A percentile compares a stretch with the other conserved stretches of the same genome.
phyloP scores from a whole-genome alignment of 163 green algal genomes.

The Prototheca wickerhamii region DNA sequence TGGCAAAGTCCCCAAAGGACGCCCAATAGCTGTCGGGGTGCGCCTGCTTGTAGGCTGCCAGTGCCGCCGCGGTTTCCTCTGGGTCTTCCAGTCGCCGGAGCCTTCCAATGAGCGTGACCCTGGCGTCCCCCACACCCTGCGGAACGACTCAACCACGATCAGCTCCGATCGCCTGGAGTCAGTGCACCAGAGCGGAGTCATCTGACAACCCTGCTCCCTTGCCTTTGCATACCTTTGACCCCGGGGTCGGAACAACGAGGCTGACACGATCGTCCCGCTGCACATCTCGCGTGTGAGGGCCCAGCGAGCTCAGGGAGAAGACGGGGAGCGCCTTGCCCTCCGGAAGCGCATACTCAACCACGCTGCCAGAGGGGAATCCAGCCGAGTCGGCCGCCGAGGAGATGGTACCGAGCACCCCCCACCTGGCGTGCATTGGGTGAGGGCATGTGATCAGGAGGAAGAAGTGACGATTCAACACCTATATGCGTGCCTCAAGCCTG shows the following conservation, averaged over 20 bases:
- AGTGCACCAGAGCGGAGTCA: neutral
- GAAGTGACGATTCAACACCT: neutral
- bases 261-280: constrained; percentile 31
- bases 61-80: constrained; percentile 7
- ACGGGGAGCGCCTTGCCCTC: constrained; percentile 52
- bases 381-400: constrained; percentile 7
- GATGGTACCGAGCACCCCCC: constrained; percentile 54
- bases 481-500: neutral
- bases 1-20: constrained; percentile 52
- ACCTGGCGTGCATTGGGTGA: constrained; percentile 12
- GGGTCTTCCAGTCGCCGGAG: constrained; percentile 4
- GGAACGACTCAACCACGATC: neutral
- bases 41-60: constrained; percentile 15
- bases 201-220: neutral
- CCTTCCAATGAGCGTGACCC: constrained; percentile 24
- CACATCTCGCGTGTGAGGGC: constrained; percentile 60
- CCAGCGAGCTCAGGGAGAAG: constrained; percentile 58
- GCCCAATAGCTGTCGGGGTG: constrained; percentile 40
- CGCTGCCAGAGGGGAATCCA: constrained; percentile 56
- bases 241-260: constrained; percentile 46
- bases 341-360: constrained; percentile 65
- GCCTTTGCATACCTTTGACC: constrained; percentile 25
- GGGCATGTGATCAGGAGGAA: neutral
- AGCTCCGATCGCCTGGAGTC: neutral
- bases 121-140: constrained; percentile 34